Conservation (phyloP, 2,329 filamentous ascomycete genomes). For the Podosphaera xanthii region DNA sequence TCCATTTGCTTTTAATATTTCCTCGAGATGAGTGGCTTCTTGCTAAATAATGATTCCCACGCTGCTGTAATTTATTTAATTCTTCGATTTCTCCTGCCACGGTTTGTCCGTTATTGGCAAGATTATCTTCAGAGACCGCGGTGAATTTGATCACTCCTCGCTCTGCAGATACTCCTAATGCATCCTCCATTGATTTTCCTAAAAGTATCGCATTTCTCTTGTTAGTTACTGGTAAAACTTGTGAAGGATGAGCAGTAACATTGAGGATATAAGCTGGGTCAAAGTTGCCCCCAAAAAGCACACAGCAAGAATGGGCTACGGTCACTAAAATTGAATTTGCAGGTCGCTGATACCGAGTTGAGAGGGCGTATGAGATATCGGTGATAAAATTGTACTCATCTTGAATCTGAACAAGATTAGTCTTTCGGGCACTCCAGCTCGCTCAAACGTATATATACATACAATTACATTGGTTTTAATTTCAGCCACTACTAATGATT, state of each 20-base stretch:
- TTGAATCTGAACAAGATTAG: constrained; percentile 31
- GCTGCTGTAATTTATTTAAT: constrained; percentile 7
- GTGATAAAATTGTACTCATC: constrained; percentile 56
- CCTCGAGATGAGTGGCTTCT: constrained; percentile 7
- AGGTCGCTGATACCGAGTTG: constrained; percentile 51
- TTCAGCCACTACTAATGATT: constrained; percentile 34
- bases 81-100: constrained; percentile 44
- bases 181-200: constrained; percentile 50
- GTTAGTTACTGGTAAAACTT: constrained; percentile 53
- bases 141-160: constrained; percentile 55
- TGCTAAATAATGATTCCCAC: constrained; percentile 4
- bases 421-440: not conserved
- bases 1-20: constrained; percentile 11
- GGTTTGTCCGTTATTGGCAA: constrained; percentile 50
- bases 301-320: constrained; percentile 50
- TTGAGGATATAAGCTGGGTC: constrained; percentile 62
- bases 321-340: constrained; percentile 52
- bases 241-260: constrained; percentile 43
- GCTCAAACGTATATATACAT: constrained; percentile 12
- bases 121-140: constrained; percentile 44
- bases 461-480: constrained; percentile 42
- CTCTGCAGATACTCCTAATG: constrained; percentile 38
- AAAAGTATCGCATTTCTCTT: constrained; percentile 59
- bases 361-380: constrained; percentile 49
- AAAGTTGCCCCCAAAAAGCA: constrained; percentile 52